phyloP scores from a whole-genome alignment of 352 stramenopile species.

The Phytophthora constricta region DNA sequence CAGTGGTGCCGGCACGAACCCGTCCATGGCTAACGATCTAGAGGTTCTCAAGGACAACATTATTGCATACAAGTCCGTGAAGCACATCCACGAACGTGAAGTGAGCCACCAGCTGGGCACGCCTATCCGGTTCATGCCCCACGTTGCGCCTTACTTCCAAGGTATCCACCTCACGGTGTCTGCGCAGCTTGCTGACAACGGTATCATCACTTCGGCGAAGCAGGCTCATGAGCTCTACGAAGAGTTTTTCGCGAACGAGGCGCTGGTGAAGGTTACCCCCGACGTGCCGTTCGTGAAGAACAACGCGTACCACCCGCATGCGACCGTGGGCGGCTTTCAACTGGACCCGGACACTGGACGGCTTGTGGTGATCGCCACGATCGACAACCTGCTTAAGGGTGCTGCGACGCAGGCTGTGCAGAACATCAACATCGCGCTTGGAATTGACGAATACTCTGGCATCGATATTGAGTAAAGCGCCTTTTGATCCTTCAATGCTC shows the following conservation, averaged over 20 bases:
- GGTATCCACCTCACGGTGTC: slow-evolving; percentile 93
- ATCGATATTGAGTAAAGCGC: slow-evolving; percentile 49
- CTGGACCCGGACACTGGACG: slow-evolving; percentile 86
- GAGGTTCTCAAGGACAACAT: slow-evolving; percentile 87
- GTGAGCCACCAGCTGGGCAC: slow-evolving; percentile 85
- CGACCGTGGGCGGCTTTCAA: slow-evolving; percentile 88
- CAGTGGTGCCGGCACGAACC: slow-evolving; percentile 83
- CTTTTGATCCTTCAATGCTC: slow-evolving; percentile 17
- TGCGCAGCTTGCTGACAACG: slow-evolving; percentile 71
- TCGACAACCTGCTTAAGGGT: slow-evolving; percentile 96
- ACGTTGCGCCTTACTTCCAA: slow-evolving; percentile 94
- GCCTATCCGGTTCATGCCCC: slow-evolving; percentile 92
- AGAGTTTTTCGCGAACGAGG: slow-evolving; percentile 85
- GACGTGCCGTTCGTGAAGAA: slow-evolving; percentile 81
- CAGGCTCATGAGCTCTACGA: slow-evolving; percentile 80
- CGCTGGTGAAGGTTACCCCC: slow-evolving; percentile 81
- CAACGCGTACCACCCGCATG: slow-evolving; percentile 78
- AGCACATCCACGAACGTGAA: slow-evolving; percentile 91
- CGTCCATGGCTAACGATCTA: slow-evolving; percentile 85
- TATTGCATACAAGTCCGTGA: slow-evolving; percentile 91
- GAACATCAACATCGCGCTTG: slow-evolving; percentile 95
- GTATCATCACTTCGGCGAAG: slow-evolving; percentile 58
- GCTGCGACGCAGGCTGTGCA: slow-evolving; percentile 93
- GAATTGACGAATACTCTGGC: slow-evolving; percentile 87
- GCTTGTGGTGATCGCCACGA: slow-evolving; percentile 88